phyloP scores from a whole-genome alignment of 495 filamentous ascomycete genomes.

The Zalerion maritima region DNA sequence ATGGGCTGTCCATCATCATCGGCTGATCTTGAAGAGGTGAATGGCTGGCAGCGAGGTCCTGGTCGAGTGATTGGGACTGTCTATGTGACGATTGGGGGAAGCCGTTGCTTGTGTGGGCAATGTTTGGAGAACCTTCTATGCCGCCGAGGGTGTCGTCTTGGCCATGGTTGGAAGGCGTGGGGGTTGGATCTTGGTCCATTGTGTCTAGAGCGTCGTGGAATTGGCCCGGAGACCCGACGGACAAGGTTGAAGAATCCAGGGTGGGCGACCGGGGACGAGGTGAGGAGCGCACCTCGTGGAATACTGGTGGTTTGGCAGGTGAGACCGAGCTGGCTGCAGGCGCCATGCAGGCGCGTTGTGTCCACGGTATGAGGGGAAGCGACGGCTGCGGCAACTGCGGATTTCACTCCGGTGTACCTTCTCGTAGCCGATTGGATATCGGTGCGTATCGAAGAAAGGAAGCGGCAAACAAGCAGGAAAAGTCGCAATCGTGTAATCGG shows the following conservation, averaged over 20 bases:
- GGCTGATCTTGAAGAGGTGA: slow-evolving; percentile 13
- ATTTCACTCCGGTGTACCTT: too few relatives aligned
- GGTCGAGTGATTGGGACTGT: slow-evolving; percentile 26
- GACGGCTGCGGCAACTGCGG: too few relatives aligned
- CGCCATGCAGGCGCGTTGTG: too few relatives aligned
- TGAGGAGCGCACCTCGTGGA: slow-evolving; percentile 1
- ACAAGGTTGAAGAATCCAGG: slow-evolving; percentile 35
- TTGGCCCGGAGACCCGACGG: slow-evolving; percentile 32
- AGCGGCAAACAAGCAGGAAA: too few relatives aligned
- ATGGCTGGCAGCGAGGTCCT: slow-evolving; percentile 20
- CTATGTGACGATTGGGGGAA: slow-evolving; percentile 17
- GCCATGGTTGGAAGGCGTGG: slow-evolving; percentile 12
- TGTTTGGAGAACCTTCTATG: slow-evolving; percentile 20
- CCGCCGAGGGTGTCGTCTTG: slow-evolving; percentile 26
- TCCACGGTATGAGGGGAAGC: too few relatives aligned
- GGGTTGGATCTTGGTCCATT: slow-evolving; percentile 29
- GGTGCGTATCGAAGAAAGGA: too few relatives aligned
- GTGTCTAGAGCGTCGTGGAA: slow-evolving; percentile 36
- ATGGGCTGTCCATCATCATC: slow-evolving; percentile 17
- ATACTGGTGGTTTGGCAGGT: neutral
- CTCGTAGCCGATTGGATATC: too few relatives aligned
- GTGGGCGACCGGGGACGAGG: slow-evolving; percentile 10
- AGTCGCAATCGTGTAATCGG: too few relatives aligned
- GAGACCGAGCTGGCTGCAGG: too few relatives aligned
- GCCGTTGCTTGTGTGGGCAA: slow-evolving; percentile 9